Conservation (phyloP, 192 early-diverging fungal species). For the Linnemannia zychae region DNA sequence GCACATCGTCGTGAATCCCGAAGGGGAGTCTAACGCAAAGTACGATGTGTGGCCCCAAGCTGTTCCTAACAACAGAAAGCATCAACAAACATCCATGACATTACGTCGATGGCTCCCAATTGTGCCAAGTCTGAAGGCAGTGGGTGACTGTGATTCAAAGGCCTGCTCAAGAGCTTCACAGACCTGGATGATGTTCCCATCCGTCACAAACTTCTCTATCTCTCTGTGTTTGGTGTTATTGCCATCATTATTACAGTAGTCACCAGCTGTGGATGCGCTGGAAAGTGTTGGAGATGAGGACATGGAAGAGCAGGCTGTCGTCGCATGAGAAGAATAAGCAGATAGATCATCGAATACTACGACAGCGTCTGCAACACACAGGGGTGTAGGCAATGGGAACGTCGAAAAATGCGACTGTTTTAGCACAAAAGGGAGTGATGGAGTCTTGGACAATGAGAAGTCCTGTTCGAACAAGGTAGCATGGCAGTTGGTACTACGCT, state of each 20-base stretch:
- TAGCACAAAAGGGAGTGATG: not conserved
- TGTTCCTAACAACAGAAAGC: too few relatives aligned
- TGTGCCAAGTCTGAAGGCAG: not conserved
- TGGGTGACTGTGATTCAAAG: not conserved
- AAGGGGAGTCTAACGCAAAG: too few relatives aligned
- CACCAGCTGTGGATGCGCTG: not conserved
- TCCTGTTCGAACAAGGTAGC: not conserved
- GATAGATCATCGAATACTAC: not conserved
- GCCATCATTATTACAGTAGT: not conserved
- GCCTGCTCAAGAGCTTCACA: not conserved
- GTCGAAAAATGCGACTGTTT: not conserved
- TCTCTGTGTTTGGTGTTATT: not conserved
- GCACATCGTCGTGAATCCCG: too few relatives aligned
- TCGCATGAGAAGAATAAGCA: not conserved
- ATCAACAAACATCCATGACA: too few relatives aligned
- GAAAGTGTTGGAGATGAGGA: not conserved
- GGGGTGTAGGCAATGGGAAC: not conserved
- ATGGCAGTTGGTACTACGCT: not conserved
- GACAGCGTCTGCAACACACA: not conserved
- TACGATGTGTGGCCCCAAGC: too few relatives aligned
- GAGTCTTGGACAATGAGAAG: not conserved
- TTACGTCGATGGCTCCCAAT: not conserved
- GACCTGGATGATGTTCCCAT: not conserved
- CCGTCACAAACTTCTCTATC: not conserved
- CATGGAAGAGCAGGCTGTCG: not conserved